phyloP scores from a whole-genome alignment of 495 filamentous ascomycete species.

The Podospora australis region DNA sequence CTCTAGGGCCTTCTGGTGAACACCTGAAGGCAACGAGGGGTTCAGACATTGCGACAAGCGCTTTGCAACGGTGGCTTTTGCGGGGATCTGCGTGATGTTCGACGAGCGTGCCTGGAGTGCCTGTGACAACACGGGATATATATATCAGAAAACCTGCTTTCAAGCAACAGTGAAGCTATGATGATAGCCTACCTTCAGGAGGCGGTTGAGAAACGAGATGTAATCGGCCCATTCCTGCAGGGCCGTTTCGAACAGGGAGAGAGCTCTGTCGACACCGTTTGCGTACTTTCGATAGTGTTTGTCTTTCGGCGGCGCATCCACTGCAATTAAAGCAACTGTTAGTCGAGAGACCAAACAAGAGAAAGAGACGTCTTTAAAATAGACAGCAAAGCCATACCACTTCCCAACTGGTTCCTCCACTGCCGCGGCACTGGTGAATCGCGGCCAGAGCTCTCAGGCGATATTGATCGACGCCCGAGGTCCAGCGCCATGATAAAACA shows the following conservation, averaged over 20 bases:
- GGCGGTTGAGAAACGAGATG: constrained; percentile 87
- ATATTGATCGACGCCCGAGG: constrained; percentile 60
- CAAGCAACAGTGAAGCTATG: too few species aligned
- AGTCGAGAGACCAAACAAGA: too few species aligned
- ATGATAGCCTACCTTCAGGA: constrained; percentile 68
- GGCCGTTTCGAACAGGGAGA: constrained; percentile 86
- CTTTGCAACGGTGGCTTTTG: constrained; percentile 78
- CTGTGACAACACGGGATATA: too few species aligned
- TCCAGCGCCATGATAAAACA: constrained; percentile 60
- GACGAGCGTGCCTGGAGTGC: constrained; percentile 81
- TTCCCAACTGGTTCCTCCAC: constrained; percentile 48
- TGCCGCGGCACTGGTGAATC: constrained; percentile 61
- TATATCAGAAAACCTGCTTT: too few species aligned
- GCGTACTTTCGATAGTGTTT: constrained; percentile 90
- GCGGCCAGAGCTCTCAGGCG: constrained; percentile 70
- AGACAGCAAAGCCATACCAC: too few species aligned
- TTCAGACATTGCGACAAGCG: constrained; percentile 93
- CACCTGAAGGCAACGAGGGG: constrained; percentile 85
- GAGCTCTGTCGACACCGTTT: constrained; percentile 74
- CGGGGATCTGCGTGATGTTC: constrained; percentile 65
- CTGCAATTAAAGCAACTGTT: constrained; percentile 32
- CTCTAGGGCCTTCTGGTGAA: constrained; percentile 97
- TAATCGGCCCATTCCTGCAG: constrained; percentile 99
- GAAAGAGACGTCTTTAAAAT: too few species aligned
- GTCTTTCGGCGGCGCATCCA: constrained; percentile 69